Evolutionary conservation across 768 basidiomycete species (phyloP), one percentile per base, ranked within the genome.

Genomic region (Kwoniella bestiolae): DNA sequence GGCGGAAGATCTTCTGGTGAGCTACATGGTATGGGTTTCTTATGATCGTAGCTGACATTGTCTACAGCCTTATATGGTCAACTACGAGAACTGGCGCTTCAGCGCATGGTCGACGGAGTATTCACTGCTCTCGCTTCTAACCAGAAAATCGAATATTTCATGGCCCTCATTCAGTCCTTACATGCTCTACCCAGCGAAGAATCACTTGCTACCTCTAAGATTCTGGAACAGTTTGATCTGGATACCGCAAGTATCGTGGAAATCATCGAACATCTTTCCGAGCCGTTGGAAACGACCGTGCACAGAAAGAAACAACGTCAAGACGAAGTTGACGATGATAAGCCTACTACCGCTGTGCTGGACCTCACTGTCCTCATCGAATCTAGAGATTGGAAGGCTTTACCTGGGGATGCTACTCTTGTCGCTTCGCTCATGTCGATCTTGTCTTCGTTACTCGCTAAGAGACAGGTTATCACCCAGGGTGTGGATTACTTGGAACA

Each of bases 401-500:
- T 92, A 29, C 86, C 89, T 0, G 90, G 88, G 23, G 89, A 90
- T 21, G 82, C 88, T 29, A 87, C 90, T 41, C 84, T 95, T 49
- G 83, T 94, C 47, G 85, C 88, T 0, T 84, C 83, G 50, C 83
- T 94, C 5, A 83, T 97, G 44, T 90, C 91, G 44, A 86, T 87
- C 0, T 83, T 96, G 32, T 87, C 86, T 71, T 86, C 84, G 59
- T 84, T 93, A 14, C 82, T 85, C 16, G 82, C 86, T 5, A 83
- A 87, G 7, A 76, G 85, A 34, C 80, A 85, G 4, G 84, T 85
- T 32, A 85, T 87, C n/a, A 91, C 90, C 56, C 74, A 79, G 56
- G 79, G 78, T 23, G 84, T 88, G 18, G 88, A 85, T 68, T 95
- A 91, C 71, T 82, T 90, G 11, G 88, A 91, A 77, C 94, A 95